Evolutionary conservation across 208 protist genomes (phyloP), one percentile per base, ranked within the genome.

Genomic region (Trypanosoma conorhini): DNA sequence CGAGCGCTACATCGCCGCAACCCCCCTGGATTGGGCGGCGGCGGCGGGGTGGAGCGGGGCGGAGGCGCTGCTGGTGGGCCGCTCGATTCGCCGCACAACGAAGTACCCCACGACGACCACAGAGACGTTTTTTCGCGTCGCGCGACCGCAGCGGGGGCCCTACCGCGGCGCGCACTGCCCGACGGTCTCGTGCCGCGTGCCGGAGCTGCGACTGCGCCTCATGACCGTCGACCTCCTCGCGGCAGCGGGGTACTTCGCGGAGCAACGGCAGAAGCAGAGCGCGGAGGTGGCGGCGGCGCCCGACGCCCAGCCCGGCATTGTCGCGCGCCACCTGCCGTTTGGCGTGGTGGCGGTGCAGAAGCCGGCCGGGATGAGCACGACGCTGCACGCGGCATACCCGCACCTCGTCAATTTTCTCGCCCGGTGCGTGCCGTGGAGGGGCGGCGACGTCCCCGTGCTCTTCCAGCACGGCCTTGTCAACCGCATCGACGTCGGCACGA

Each of bases 381-480:
- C 89, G 12, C 62, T 91, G 22, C 86, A 92, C 77, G 76, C 78
- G 3, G 60, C 40, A 30, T 83, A 83, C 71, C 76, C 79, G 12
- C 81, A 81, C 5, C 74, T 94, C 9, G 62, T 85, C 26, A 68
- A 56, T 44, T 82, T 83, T 58, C 58, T 89, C 9, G 62, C 81
- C 5, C 42, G 35, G 3, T 46, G 57, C n/a, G 69, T 88, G 22
- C 85, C 85, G 2, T 92, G 88, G 88, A 63, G 50, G 26, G 74
- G 65, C 17, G 51, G 3, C 40, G 42, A 46, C 22, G 56, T 33
- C 3, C 85, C 87, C 2, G 71, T 81, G 17, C 66, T 82, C 42
- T 86, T 79, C 54, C 86, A 95, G 69, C 83, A 91, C 67, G 90
- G 87, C 0, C 79, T 95, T 28, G 76, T 95, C 30, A 95, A 95